Evolutionary conservation across 805 yeast genomes (phyloP), one percentile per base, ranked within the genome.

Genomic region (Candida endomychidarum): DNA sequence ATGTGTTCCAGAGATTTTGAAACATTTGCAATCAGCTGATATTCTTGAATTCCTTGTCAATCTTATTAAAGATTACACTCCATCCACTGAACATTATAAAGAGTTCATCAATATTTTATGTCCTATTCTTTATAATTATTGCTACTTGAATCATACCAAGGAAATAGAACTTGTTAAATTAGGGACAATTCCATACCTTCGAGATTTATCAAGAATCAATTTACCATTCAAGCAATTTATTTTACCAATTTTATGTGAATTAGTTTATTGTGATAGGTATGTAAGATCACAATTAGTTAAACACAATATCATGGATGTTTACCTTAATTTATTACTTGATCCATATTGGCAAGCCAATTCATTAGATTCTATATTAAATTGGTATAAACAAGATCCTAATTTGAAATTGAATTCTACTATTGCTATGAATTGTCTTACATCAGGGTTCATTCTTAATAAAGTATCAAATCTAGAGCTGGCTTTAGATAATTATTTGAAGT

Each of bases 271-370:
- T 38, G 69, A 64, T 18, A 54, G 57, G 2, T 52, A 52, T 15
- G 72, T 75, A 12, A 56, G 75, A 40, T 48, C 49, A 6, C 55
- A 53, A 7, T 56, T 78, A 27, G 49, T 64, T 51, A 59, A 57
- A 30, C 48, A 66, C 38, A 65, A 65, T 17, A 67, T 73, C 4
- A 50, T 75, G 18, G 50, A 58, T 3, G 61, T 61, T 1, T 70
- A 77, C 42, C 58, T 66, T 25, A 54, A 58, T 11, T 58, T 78
- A 11, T 51, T 75, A 3, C 47, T 65, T 8, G 81, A 78, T 48
- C 72, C 78, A 0, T 75, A 77, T 48, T 78, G 82, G 81, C 80
- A 75, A 52, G 70, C 74, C 14, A 75, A 72, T 51, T 77, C 81
- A 2, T 61, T 75, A 45, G 80, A 77, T 20, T 70, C 81, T 0